phyloP scores from a whole-genome alignment of 139 green algal species.

The Closterium sp. region DNA sequence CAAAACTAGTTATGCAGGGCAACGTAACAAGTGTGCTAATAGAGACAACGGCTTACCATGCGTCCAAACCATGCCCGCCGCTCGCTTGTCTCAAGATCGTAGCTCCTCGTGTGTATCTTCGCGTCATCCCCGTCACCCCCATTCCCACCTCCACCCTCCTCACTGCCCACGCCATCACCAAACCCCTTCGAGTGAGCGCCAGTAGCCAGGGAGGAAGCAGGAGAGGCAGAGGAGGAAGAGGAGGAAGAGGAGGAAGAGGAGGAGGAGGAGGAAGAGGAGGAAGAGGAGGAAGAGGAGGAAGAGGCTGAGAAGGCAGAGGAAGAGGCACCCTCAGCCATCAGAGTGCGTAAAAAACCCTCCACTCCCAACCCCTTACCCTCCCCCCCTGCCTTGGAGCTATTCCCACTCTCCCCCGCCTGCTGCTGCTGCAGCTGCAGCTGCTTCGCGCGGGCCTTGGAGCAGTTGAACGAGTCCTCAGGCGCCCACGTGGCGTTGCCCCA shows the following conservation, averaged over 20 bases:
- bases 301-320: background rate
- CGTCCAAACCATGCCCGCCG: background rate
- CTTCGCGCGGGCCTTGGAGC: background rate
- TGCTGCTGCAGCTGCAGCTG: background rate
- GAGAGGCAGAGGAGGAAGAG: too few species aligned
- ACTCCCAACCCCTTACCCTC: background rate
- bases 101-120: background rate
- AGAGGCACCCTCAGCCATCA: background rate
- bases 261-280: too few species aligned
- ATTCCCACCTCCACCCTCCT: background rate
- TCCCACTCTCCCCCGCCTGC: background rate
- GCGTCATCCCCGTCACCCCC: background rate
- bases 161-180: too few species aligned
- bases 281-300: too few species aligned
- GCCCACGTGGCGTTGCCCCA: conserved; percentile 68
- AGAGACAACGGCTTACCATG: background rate
- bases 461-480: conserved; percentile 36
- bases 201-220: background rate
- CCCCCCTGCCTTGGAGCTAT: background rate
- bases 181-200: too few species aligned
- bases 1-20: too few species aligned
- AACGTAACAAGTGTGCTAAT: too few species aligned
- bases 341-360: background rate
- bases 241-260: too few species aligned
- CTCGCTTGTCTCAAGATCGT: background rate